phyloP scores from a whole-genome alignment of 1,284 basidiomycete genomes.

The Trametes versicolor region DNA sequence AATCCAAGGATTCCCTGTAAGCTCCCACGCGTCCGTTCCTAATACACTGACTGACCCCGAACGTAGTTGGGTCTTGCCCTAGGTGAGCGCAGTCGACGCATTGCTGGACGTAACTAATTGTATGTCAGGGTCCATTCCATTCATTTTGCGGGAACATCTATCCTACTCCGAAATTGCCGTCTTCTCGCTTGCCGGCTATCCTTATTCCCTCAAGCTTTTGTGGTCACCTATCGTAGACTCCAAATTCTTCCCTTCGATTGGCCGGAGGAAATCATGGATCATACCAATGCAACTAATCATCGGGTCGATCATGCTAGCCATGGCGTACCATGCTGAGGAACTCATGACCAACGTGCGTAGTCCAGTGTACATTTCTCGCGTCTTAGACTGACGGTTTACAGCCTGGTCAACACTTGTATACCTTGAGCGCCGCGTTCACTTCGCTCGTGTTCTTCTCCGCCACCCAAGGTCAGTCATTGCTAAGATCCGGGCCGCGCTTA shows the following conservation, averaged over 20 bases:
- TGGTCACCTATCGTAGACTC: slow-evolving; percentile 99
- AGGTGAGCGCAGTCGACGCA: slow-evolving; percentile 53
- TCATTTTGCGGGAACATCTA: slow-evolving; percentile 93
- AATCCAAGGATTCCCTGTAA: slow-evolving; percentile 95
- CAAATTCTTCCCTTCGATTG: slow-evolving; percentile 82
- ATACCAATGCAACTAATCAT: slow-evolving; percentile 96
- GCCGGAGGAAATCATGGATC: slow-evolving; percentile 98
- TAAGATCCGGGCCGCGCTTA: too few relatives aligned
- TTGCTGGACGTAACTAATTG: slow-evolving; percentile 10
- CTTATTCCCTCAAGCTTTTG: slow-evolving; percentile 96
- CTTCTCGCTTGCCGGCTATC: slow-evolving; percentile 95
- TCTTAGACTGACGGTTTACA: slow-evolving; percentile 43
- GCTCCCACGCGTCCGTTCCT: slow-evolving; percentile 45
- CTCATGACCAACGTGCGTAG: slow-evolving; percentile 81
- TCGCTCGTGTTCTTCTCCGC: slow-evolving; percentile 95
- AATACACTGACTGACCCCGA: slow-evolving; percentile 11
- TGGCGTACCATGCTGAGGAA: slow-evolving; percentile 83
- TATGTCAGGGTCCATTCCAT: slow-evolving; percentile 88
- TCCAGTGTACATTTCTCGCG: neutral
- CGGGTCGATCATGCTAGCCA: slow-evolving; percentile 88
- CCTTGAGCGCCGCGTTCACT: slow-evolving; percentile 90
- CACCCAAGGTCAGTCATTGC: slow-evolving; percentile 79
- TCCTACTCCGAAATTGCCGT: slow-evolving; percentile 97
- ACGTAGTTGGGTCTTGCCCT: slow-evolving; percentile 76
- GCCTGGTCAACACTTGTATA: slow-evolving; percentile 84